phyloP scores from a whole-genome alignment of 1,284 basidiomycete species.

The Tranzscheliella williamsii region DNA sequence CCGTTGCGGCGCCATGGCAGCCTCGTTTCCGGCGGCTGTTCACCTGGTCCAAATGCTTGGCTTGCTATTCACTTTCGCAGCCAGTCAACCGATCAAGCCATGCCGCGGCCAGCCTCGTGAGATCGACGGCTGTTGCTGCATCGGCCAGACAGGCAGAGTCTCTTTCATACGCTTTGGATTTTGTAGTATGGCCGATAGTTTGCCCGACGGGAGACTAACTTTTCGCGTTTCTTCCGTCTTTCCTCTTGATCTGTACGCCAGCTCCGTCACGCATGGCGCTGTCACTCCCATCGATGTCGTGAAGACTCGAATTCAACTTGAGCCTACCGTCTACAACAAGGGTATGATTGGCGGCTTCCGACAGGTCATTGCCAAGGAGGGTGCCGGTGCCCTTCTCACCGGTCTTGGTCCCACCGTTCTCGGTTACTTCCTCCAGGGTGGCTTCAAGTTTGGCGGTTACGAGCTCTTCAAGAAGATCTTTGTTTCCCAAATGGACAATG shows the following conservation, averaged over 20 bases:
- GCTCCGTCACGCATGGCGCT: slow-evolving; percentile 84
- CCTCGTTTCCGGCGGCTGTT: too few species aligned
- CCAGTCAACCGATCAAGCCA: too few species aligned
- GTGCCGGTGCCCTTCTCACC: slow-evolving; percentile 58
- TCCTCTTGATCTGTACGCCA: slow-evolving; percentile 2
- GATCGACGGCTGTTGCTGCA: too few species aligned
- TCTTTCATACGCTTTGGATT: too few species aligned
- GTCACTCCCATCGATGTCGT: slow-evolving; percentile 57
- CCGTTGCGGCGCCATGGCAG: too few species aligned
- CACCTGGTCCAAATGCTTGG: too few species aligned
- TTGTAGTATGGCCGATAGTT: too few species aligned
- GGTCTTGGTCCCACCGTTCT: slow-evolving; percentile 58
- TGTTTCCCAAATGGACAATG: slow-evolving; percentile 56
- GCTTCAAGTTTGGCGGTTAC: slow-evolving; percentile 61
- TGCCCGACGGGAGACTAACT: too few species aligned
- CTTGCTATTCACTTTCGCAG: too few species aligned
- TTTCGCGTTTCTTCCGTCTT: not conserved
- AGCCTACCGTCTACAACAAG: slow-evolving; percentile 68
- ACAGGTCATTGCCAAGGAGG: slow-evolving; percentile 57
- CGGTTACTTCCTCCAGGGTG: slow-evolving; percentile 61
- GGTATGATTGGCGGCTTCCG: slow-evolving; percentile 60
- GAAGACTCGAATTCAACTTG: slow-evolving; percentile 96
- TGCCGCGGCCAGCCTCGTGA: too few species aligned
- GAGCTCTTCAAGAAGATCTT: slow-evolving; percentile 61
- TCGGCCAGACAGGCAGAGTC: too few species aligned